Evolutionary conservation across 768 basidiomycete genomes (phyloP), one percentile per base, ranked within the genome.

Genomic region (Panaeolus cyanescens): DNA sequence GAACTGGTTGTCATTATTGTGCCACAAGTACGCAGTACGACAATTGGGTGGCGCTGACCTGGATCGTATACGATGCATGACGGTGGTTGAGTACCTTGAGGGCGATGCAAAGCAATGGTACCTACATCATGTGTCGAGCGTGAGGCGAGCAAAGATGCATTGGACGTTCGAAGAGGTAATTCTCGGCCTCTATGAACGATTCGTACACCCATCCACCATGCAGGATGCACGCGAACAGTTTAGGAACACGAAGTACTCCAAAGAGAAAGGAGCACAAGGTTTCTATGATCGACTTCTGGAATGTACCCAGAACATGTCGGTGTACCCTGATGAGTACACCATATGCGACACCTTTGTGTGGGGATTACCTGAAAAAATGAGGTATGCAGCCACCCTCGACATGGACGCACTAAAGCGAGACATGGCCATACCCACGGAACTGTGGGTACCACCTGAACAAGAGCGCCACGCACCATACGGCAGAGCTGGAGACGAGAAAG

Each of bases 181-280:
- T 7, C 20, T 54, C 3, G 33, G 32, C 12, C 4, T 53, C 13
- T 54, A 59, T 19, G 12, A 54, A 2, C 20, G 53, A 34, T 59
- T 59, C 7, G 34, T 59, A 1, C 59, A 59, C 22, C 50, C 53
- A 2, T 59, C 36, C 7, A 37, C 53, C 0, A 59, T 59, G 59
- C 59, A 59, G 34, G 53, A 59, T 54, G 53, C 59, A 20, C 8
- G 53, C 3, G 59, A 59, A 31, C n/a, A 34, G 33, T 34, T 34
- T 13, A 34, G 7, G 33, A 34, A 34, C 7, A 34, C 6, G 33
- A 34, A 34, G 33, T 34, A 7, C 13, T 7, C 13, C 6, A 39
- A n/a, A n/a, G 17, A 39, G 6, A 39, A 39, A n/a, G 37, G 37
- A 39, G 37, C 37, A n/a, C 37, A 39, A 17, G 37, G 37, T 5